Conservation (phyloP, 768 basidiomycete genomes). For the Lyophyllum semitale region DNA sequence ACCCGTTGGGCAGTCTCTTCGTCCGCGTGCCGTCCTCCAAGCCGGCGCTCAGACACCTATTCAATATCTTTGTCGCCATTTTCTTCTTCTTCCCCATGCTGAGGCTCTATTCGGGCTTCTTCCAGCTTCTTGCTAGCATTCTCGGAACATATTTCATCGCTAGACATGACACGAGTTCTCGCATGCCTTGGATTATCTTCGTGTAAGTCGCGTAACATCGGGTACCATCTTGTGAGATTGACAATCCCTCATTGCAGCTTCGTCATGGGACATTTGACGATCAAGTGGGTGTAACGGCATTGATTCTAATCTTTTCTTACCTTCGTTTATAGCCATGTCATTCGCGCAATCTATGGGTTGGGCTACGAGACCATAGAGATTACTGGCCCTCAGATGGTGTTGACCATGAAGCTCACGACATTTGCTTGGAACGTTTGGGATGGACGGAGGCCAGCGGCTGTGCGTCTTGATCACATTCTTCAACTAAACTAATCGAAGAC, state of each 20-base stretch:
- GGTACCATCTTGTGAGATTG: not conserved
- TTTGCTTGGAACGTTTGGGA: conserved; percentile 99
- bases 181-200: conserved; percentile 95
- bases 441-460: conserved; percentile 70
- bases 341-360: conserved; percentile 60
- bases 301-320: conserved; percentile 5
- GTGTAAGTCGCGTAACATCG: conserved; percentile 42
- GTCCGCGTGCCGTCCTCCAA: conserved; percentile 72
- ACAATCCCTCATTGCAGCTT: conserved; percentile 44
- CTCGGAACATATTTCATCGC: conserved; percentile 78
- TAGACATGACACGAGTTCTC: conserved; percentile 52
- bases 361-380: conserved; percentile 85
- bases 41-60: conserved; percentile 75
- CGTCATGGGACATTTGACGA: conserved; percentile 88
- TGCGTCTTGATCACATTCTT: conserved; percentile 31
- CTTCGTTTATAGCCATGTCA: conserved; percentile 56
- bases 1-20: conserved; percentile 91
- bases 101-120: conserved; percentile 67
- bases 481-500: not conserved
- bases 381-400: conserved; percentile 93
- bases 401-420: conserved; percentile 94
- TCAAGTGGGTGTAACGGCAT: conserved; percentile 74
- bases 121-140: conserved; percentile 73
- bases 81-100: conserved; percentile 82
- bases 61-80: conserved; percentile 71